Conservation (phyloP, 805 yeast species). For the Millerozyma acaciae region DNA sequence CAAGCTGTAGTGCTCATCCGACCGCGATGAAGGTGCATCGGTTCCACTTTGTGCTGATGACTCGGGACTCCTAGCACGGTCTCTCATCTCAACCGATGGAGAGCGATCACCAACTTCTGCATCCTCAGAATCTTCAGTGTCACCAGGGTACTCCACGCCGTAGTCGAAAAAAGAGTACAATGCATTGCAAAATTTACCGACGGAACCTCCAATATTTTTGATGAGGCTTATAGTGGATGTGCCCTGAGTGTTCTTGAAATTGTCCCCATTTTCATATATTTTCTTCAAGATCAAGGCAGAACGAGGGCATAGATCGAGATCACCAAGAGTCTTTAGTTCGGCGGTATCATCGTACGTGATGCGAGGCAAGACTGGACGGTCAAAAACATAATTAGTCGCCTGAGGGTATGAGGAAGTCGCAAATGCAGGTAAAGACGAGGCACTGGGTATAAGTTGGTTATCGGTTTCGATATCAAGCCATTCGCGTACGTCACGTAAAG, state of each 20-base stretch:
- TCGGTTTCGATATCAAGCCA: constrained; percentile 53
- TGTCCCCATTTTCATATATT: constrained; percentile 27
- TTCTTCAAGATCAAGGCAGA: constrained; percentile 76
- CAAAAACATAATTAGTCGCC: constrained; percentile 42
- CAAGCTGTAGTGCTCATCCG: too few species aligned
- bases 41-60: not conserved
- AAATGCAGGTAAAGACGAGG: constrained; percentile 43
- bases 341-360: constrained; percentile 53
- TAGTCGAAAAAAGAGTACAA: constrained; percentile 40
- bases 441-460: constrained; percentile 34
- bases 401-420: constrained; percentile 57
- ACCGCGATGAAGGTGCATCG: not conserved
- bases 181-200: constrained; percentile 23
- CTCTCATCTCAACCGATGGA: constrained; percentile 4
- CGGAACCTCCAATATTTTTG: constrained; percentile 6
- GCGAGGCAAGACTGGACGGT: constrained; percentile 42
- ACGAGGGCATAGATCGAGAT: constrained; percentile 62
- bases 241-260: constrained; percentile 5
- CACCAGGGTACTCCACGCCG: too few species aligned
- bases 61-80: constrained; percentile 7
- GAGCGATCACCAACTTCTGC: too few species aligned
- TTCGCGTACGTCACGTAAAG: constrained; percentile 54
- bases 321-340: constrained; percentile 42
- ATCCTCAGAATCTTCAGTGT: too few species aligned
- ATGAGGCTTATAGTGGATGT: constrained; percentile 6